Percentiles rank a stretch among this genome's conserved stretches.
Evolutionary conservation across 164 flowering plant genomes (phyloP).

Genomic region (Aristolochia californica): DNA sequence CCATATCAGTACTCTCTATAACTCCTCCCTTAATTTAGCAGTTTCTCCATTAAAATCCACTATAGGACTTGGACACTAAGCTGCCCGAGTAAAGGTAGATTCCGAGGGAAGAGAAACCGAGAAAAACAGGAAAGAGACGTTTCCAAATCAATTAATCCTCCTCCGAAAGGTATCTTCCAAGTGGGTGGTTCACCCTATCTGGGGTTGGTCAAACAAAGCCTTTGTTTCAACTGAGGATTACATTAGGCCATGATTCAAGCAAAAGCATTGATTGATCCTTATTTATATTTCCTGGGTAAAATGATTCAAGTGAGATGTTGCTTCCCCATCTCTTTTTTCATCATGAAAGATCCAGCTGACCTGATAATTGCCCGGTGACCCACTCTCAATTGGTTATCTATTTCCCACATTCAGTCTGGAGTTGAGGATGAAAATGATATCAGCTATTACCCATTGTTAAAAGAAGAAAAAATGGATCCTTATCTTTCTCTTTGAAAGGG

Average conservation of each 20-base stretch:
- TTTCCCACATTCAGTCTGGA: neutral
- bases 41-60: neutral
- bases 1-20: neutral
- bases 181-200: too few species aligned
- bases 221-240: too few species aligned
- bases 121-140: too few species aligned
- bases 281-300: neutral
- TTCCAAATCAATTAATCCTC: too few species aligned
- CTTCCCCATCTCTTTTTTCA: neutral
- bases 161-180: too few species aligned
- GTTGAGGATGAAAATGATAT: neutral
- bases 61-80: neutral
- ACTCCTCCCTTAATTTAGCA: neutral
- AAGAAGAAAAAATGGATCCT: neutral
- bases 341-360: slow-evolving; percentile 6
- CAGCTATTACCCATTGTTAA: neutral
- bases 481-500: too few species aligned
- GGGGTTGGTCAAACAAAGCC: too few species aligned
- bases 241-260: neutral
- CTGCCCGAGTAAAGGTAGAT: slow-evolving; percentile 1
- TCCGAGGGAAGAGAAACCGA: neutral
- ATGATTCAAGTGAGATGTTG: neutral
- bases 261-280: neutral
- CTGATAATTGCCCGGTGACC: neutral
- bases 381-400: slow-evolving; percentile 1